Conservation (phyloP, 139 green algal species). For the Nannochloris sp. region DNA sequence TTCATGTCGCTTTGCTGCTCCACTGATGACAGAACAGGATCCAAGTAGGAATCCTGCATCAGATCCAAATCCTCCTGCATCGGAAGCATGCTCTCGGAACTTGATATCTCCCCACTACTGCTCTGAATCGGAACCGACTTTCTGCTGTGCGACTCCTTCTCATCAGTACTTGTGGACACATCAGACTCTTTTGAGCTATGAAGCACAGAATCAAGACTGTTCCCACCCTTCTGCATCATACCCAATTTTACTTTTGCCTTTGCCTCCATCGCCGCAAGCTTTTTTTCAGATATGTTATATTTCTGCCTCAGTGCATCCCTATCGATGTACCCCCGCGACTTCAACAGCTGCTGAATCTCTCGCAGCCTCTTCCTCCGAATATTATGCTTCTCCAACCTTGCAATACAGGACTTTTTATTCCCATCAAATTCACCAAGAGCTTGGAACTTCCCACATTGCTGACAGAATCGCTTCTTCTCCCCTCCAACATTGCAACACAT, state of each 20-base stretch:
- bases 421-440: conserved; percentile 30
- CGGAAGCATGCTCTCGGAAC: background rate
- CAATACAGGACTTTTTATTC: conserved; percentile 31
- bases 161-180: background rate
- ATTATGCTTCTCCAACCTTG: conserved; percentile 56
- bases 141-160: background rate
- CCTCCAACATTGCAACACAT: conserved; percentile 13
- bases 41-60: conserved; percentile 22
- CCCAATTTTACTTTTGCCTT: background rate
- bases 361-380: conserved; percentile 32
- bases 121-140: background rate
- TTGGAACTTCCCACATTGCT: conserved; percentile 35
- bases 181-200: background rate
- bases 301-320: conserved; percentile 11
- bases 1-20: background rate
- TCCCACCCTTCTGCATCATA: background rate
- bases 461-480: conserved; percentile 23
- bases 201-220: background rate
- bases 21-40: conserved; percentile 1
- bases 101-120: background rate
- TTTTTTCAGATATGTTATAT: conserved; percentile 20
- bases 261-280: conserved; percentile 13
- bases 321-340: conserved; percentile 20
- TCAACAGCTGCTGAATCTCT: conserved; percentile 29
- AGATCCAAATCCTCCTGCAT: conserved; percentile 7